phyloP scores from a whole-genome alignment of 805 yeast species.

The Candida loeiensis region DNA sequence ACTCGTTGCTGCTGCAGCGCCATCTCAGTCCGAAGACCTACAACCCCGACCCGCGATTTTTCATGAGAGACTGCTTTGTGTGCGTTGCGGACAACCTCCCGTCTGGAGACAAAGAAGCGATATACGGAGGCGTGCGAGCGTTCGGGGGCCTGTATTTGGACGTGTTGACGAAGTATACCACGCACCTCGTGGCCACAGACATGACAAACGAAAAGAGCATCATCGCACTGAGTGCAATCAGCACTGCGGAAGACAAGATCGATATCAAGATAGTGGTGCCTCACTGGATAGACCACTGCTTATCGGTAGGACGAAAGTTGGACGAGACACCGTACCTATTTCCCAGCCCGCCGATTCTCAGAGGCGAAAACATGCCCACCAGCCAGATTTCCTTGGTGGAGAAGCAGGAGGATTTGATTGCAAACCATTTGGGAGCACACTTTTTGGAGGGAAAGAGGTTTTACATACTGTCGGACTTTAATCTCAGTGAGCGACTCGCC shows the following conservation, averaged over 20 bases:
- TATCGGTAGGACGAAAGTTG: conserved; percentile 47
- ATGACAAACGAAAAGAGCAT: conserved; percentile 54
- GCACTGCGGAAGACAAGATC: conserved; percentile 15
- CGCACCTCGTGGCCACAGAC: conserved; percentile 68
- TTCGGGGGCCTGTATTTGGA: conserved; percentile 76
- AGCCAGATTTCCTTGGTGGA: conserved; percentile 8
- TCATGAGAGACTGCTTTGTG: conserved; percentile 59
- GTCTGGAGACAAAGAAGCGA: conserved; percentile 59
- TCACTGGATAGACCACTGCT: conserved; percentile 74
- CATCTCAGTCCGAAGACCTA: conserved; percentile 53
- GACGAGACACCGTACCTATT: conserved; percentile 54
- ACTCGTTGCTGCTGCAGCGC: conserved; percentile 39
- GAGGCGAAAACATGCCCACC: neutral
- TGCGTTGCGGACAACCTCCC: conserved; percentile 57
- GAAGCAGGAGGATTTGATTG: conserved; percentile 10
- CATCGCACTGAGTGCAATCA: conserved; percentile 43
- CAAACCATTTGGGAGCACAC: conserved; percentile 7
- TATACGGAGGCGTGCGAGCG: conserved; percentile 63
- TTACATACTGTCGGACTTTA: conserved; percentile 53
- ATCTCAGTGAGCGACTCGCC: conserved; percentile 43
- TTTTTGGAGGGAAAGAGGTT: conserved; percentile 46
- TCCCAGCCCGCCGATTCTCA: conserved; percentile 22
- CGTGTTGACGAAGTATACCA: conserved; percentile 62
- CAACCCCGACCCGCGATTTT: conserved; percentile 67
- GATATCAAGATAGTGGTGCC: conserved; percentile 65